Evolutionary conservation across 2,329 filamentous ascomycete genomes (phyloP), one percentile per base, ranked within the genome.

Genomic region (Dryadomyces sulphureus): DNA sequence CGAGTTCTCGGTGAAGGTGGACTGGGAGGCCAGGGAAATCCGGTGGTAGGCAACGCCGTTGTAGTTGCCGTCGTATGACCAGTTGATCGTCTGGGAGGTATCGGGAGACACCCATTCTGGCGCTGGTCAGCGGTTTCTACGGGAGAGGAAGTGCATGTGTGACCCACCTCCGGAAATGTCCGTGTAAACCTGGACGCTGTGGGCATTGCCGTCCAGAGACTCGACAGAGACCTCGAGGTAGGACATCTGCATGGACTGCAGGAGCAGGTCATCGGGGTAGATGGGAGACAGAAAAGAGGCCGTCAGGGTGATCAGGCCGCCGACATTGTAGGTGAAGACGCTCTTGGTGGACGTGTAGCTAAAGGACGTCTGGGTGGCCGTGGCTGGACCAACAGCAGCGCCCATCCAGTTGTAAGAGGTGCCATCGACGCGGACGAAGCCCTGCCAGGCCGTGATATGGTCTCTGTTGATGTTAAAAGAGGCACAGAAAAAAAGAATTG

Each of bases 51-150:
- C 67, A 34, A 85, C 64, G 4, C 65, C 67, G 24, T 69, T 63
- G 11, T 55, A 55, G 1, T 63, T 66, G 32, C 64, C 69, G 49
- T 73, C 27, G 17, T 38, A 73, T 41, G 77, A 70, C 83, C 83
- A 88, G 53, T 79, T 60, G 36, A 79, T 72, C 34, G 70, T 56
- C 4, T 72, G 63, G 22, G 53, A 60, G 7, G 64, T 61, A 55
- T 87, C 73, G 20, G 81, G 79, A 14, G 80, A 80, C 3, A 76
- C 72, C 77, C 80, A 87, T 68, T 89, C 83, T 85, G 48, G 4
- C 21, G 22, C 7, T 6, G 2, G 12, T 22, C 19, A 20, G 34
- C 5, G 6, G 16, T 4, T 7, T 22, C 25, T 3, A 30, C 9
- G 16, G 16, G 2, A 38, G 27, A 14, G 32, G n/a, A 32, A 34